Evolutionary conservation across 1,284 basidiomycete genomes (phyloP).

Genomic region (Porodaedalea pini): DNA sequence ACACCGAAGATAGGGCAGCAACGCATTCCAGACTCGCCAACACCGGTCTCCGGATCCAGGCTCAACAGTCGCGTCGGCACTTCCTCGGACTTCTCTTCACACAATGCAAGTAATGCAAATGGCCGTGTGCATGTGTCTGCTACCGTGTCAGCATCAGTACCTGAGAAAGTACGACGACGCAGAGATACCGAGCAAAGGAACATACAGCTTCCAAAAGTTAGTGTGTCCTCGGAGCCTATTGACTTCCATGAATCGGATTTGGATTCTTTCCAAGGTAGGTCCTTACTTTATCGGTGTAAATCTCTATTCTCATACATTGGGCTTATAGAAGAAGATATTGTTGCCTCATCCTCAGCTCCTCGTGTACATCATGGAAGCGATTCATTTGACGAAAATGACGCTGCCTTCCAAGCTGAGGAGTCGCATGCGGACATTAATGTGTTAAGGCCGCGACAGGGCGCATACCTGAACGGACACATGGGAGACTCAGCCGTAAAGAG

Average conservation of each 20-base stretch:
- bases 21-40: slow-evolving; percentile 5
- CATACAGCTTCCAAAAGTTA: slow-evolving; percentile 1
- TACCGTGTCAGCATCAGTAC: neutral
- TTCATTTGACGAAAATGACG: slow-evolving; percentile 4
- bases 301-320: neutral
- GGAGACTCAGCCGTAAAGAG: neutral
- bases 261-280: slow-evolving; percentile 17
- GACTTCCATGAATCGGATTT: slow-evolving; percentile 18
- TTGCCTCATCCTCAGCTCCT: slow-evolving; percentile 17
- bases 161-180: neutral
- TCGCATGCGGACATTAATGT: neutral
- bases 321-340: slow-evolving; percentile 17
- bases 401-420: neutral
- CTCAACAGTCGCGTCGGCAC: neutral
- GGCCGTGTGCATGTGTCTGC: neutral
- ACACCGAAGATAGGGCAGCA: slow-evolving; percentile 4
- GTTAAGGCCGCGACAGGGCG: neutral
- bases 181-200: neutral
- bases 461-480: neutral
- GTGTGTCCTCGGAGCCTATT: slow-evolving; percentile 12
- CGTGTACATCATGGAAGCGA: slow-evolving; percentile 7
- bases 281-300: neutral
- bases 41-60: slow-evolving; percentile 1
- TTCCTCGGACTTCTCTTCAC: neutral
- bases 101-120: neutral